A percentile compares a stretch with the other conserved stretches of the same genome.
phyloP scores from a whole-genome alignment of 805 yeast genomes.

The Tetrapisispora namnaoensis region DNA sequence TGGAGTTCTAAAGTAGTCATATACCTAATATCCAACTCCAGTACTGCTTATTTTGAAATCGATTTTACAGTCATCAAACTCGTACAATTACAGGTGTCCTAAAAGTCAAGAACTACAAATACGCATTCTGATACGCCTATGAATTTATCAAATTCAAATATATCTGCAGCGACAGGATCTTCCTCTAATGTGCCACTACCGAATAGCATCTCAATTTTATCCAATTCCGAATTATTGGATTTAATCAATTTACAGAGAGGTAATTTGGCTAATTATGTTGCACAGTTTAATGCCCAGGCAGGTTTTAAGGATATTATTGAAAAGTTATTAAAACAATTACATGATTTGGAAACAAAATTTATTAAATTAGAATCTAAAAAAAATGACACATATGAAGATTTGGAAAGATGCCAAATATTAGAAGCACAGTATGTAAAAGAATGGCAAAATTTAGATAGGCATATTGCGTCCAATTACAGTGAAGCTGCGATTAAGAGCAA shows the following conservation, averaged over 20 bases:
- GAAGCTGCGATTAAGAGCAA: constrained; percentile 26
- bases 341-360: constrained; percentile 17
- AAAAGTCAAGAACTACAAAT: no score
- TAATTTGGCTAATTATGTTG: constrained; percentile 15
- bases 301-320: constrained; percentile 6
- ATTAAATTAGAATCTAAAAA: constrained; percentile 20
- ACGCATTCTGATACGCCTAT: not conserved
- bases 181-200: constrained; percentile 12
- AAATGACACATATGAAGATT: constrained; percentile 17
- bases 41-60: no score
- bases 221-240: constrained; percentile 17
- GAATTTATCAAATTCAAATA: not conserved
- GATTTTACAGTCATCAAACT: no score
- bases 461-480: constrained; percentile 34
- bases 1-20: no score
- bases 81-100: no score
- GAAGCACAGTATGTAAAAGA: constrained; percentile 24
- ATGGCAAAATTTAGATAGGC: constrained; percentile 31
- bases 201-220: constrained; percentile 15
- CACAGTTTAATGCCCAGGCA: constrained; percentile 16
- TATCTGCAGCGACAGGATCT: no score
- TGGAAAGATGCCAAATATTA: constrained; percentile 19
- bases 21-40: no score
- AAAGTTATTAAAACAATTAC: constrained; percentile 8
- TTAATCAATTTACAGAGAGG: constrained; percentile 11